These are phyloP conservation scores for Torulaspora franciscae DNA, from an alignment of 805 yeast species.

Conservation along the genomic window DNA sequence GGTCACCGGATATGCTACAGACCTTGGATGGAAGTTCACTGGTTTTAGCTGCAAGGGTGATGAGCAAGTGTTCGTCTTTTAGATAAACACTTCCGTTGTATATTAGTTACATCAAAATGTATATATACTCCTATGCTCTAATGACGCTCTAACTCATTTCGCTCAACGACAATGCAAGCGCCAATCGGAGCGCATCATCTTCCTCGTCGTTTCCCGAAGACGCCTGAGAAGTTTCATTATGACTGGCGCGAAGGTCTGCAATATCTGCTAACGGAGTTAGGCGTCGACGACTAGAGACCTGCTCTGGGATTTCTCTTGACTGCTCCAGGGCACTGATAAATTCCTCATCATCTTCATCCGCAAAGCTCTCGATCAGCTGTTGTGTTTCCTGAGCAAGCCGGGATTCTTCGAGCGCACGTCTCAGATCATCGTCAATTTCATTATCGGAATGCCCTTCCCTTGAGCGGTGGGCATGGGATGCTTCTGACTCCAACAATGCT, in stretches of 20 bases:
- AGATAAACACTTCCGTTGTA: constrained; percentile 8
- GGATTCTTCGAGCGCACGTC: constrained; percentile 23
- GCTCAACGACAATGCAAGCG: constrained; percentile 34
- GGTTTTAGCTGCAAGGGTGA: constrained; percentile 44
- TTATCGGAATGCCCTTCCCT: constrained; percentile 1
- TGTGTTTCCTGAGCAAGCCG: constrained; percentile 12
- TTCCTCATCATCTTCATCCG: constrained; percentile 22
- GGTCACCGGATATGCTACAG: constrained; percentile 47
- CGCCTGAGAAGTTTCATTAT: neutral
- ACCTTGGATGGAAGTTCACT: constrained; percentile 54
- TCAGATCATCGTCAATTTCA: constrained; percentile 17
- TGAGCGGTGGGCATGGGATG: neutral
- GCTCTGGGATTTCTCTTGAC: constrained; percentile 14
- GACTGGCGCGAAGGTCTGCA: neutral
- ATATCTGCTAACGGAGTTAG: neutral
- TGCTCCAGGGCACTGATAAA: constrained; percentile 20
- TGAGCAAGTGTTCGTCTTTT: constrained; percentile 57
- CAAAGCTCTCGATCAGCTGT: constrained; percentile 9
- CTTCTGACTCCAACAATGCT: constrained; percentile 35
- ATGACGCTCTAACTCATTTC: constrained; percentile 20
- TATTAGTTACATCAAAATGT: constrained; percentile 3
- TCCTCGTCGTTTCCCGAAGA: constrained; percentile 4
- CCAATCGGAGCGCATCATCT: constrained; percentile 33
- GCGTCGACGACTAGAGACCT: constrained; percentile 2
- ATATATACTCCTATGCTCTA: neutral